phyloP scores from a whole-genome alignment of 768 basidiomycete species.

The Podaxis sp. region DNA sequence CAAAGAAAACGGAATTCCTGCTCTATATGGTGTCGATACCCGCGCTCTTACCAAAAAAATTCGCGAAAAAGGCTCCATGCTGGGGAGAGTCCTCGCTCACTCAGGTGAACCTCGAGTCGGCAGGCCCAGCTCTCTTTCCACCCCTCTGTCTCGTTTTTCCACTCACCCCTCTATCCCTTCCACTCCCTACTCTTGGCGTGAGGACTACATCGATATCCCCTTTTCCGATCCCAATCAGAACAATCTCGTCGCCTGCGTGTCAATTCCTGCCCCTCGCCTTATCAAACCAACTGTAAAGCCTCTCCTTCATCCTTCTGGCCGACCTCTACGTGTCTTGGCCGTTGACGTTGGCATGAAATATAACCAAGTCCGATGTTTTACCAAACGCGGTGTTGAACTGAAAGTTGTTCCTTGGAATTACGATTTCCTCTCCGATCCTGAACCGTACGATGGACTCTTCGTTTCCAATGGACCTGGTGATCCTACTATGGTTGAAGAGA shows the following conservation, averaged over 20 bases:
- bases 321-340: constrained; percentile 81
- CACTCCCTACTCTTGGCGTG: constrained; percentile 65
- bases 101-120: constrained; percentile 45
- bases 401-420: constrained; percentile 99
- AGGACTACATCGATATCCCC: constrained; percentile 79
- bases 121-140: constrained; percentile 31
- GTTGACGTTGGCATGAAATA: constrained; percentile 99
- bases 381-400: constrained; percentile 86
- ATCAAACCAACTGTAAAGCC: constrained; percentile 60
- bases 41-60: constrained; percentile 96
- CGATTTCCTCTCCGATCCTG: constrained; percentile 76
- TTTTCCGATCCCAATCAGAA: constrained; percentile 86
- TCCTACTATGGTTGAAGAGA: constrained; percentile 77
- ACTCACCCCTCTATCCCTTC: constrained; percentile 53
- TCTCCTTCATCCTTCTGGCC: constrained; percentile 73
- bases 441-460: constrained; percentile 93
- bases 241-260: constrained; percentile 92
- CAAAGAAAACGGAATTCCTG: constrained; percentile 91
- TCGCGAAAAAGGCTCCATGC: constrained; percentile 91
- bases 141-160: constrained; percentile 20
- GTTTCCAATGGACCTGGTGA: constrained; percentile 98
- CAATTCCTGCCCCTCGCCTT: constrained; percentile 63
- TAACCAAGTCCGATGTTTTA: constrained; percentile 98
- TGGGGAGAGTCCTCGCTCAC: constrained; percentile 79
- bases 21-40: constrained; percentile 95